Percentiles rank a stretch among this genome's conserved stretches.
Conservation (phyloP, 1,139 yeast genomes). For the Dujonia santamariae region DNA sequence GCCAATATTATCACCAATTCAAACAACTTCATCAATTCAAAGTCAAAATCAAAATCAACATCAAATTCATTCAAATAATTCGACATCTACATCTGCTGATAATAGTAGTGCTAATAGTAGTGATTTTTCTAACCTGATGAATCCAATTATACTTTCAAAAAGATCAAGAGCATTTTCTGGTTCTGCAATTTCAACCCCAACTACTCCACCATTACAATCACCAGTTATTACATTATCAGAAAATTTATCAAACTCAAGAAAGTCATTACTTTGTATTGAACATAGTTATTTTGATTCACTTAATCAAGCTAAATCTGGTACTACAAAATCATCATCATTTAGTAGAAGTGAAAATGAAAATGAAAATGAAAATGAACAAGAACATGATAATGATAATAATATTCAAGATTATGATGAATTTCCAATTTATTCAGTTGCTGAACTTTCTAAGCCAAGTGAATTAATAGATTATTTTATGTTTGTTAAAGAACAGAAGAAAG, state of each 20-base stretch:
- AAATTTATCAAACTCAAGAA: constrained; percentile 27
- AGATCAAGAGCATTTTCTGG: constrained; percentile 8
- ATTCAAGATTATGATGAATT: constrained; percentile 1
- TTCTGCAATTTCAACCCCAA: constrained; percentile 18
- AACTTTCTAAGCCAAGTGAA: constrained; percentile 26
- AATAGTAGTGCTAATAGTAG: no score
- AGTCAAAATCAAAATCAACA: constrained; percentile 15
- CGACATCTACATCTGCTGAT: constrained; percentile 3
- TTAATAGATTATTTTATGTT: constrained; percentile 31
- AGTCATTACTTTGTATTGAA: constrained; percentile 30
- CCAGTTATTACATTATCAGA: constrained; percentile 44
- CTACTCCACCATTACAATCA: constrained; percentile 36
- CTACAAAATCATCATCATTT: not conserved
- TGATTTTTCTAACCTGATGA: constrained; percentile 1
- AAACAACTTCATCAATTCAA: constrained; percentile 9
- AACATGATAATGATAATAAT: constrained; percentile 2
- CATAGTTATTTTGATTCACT: constrained; percentile 34
- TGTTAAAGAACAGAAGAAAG: constrained; percentile 27
- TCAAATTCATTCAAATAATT: constrained; percentile 9
- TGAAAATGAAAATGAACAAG: not conserved
- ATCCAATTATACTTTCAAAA: constrained; percentile 3
- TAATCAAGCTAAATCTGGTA: constrained; percentile 7
- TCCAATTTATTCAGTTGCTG: constrained; percentile 19
- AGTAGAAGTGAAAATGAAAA: not conserved
- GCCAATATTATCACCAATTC: constrained; percentile 12